Base-by-base conservation (phyloP, 2,329 filamentous ascomycete species). In the Microdochium trichocladiopsis region DNA sequence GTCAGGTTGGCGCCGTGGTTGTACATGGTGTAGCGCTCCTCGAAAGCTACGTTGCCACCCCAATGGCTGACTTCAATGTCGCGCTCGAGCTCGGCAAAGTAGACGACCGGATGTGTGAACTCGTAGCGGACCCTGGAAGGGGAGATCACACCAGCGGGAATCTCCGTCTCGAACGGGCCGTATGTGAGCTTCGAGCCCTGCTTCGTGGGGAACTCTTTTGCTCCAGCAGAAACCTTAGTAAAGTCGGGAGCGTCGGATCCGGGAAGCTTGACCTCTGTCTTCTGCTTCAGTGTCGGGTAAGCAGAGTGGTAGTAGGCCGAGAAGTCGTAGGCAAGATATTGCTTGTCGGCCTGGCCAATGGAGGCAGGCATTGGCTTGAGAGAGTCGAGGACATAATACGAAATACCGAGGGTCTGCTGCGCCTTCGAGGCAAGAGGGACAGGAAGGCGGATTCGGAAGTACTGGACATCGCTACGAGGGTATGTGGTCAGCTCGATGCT, bases 41-140 rank as follows among this genome's bases (percentile, higher is more conserved):
- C 94, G 49, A 92, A 90, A 2, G 94, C 94, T 51, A 97, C 72
- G 67, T 99, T 99, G 56, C 94, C 94, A 59, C 94, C 94, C 94
- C 94, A 99, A 71, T 97, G 94, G 66, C 90, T 95, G 61, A 99
- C 87, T 69, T 99, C 94, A 57, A 99, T 75, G 63, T 97, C 92
- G 55, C 94, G 86, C 72, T 97, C 90, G 54, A 99, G 77, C 16
- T 82, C 76, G 31, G 84, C 83, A 50, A 90, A 82, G 64, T 94
- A 89, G 45, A 85, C 87, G 53, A 99, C 77, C 12, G 94, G 93
- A 72, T 93, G 95, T 58, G 89, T 96, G 73, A 94, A 96, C 70
- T 99, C 92, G 71, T 95, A 97, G 56, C 94, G 88, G 51, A 96
- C 86, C 58, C 79, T 83, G 54, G 90, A 84, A 18, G 86, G 84